Percentiles rank a stretch among this genome's conserved stretches.
phyloP scores from a whole-genome alignment of 2,329 filamentous ascomycete genomes.

The Calonectria pauciramosa region DNA sequence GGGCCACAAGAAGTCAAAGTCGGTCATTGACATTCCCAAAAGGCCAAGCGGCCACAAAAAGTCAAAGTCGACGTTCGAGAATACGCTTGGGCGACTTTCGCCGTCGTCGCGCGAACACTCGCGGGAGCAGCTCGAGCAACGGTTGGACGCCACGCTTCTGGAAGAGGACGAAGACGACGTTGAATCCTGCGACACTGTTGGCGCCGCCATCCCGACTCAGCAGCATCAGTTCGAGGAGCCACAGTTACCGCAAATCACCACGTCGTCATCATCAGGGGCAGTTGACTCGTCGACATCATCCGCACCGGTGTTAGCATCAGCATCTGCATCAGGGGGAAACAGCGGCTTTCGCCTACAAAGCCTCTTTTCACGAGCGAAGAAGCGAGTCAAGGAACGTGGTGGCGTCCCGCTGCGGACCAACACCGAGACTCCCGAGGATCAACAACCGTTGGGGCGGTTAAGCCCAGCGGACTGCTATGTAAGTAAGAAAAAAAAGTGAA shows the following conservation, averaged over 20 bases:
- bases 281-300: not conserved
- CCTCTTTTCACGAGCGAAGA: conserved; percentile 40
- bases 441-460: conserved; percentile 16
- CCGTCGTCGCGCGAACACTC: conserved; percentile 3
- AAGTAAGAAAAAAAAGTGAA: conserved; percentile 28
- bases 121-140: conserved; percentile 21
- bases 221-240: conserved; percentile 6
- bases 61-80: conserved; percentile 31
- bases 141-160: conserved; percentile 33
- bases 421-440: conserved; percentile 10
- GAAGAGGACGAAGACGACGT: conserved; percentile 29
- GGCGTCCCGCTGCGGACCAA: conserved; percentile 4
- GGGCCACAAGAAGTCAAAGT: conserved; percentile 32
- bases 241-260: not conserved
- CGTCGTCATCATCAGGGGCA: not conserved
- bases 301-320: conserved; percentile 11
- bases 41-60: conserved; percentile 22
- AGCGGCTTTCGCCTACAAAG: conserved; percentile 35
- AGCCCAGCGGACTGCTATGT: conserved; percentile 33
- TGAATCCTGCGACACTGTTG: conserved; percentile 25
- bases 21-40: conserved; percentile 11
- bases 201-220: conserved; percentile 10
- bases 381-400: conserved; percentile 40
- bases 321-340: conserved; percentile 16
- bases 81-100: conserved; percentile 29